Percentiles rank a stretch among this genome's conserved stretches.
These are phyloP conservation scores for Musa itinerans DNA, from an alignment of 176 grass and related monocot species.

Conservation along the genomic window DNA sequence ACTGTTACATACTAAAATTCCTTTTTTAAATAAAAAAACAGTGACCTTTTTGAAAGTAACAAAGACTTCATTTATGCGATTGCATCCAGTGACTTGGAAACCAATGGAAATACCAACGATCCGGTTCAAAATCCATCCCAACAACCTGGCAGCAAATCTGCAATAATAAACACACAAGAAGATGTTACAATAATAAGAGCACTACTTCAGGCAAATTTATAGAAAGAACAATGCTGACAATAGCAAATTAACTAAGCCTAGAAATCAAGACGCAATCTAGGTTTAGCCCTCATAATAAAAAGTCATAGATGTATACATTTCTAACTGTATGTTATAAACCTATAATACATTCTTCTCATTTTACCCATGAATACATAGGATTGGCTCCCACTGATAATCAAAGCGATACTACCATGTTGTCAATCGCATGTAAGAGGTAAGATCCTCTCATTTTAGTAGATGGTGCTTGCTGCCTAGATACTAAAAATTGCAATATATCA, in stretches of 20 bases:
- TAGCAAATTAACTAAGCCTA: not conserved
- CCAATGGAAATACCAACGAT: constrained; percentile 48
- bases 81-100: constrained; percentile 50
- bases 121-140: constrained; percentile 46
- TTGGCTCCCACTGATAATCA: not conserved
- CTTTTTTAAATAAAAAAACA: constrained; percentile 8
- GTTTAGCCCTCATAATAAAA: not conserved
- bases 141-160: constrained; percentile 54
- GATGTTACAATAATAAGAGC: not conserved
- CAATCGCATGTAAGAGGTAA: not conserved
- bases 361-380: not conserved
- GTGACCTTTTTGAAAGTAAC: constrained; percentile 61
- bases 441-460: not conserved
- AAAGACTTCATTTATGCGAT: constrained; percentile 58
- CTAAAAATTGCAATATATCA: not conserved
- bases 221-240: not conserved
- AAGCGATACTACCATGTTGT: too few relatives aligned
- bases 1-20: not conserved
- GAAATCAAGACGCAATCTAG: not conserved
- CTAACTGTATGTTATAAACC: not conserved
- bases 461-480: not conserved
- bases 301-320: not conserved
- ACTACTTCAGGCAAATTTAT: not conserved
- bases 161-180: constrained; percentile 15
- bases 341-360: not conserved